Percentiles rank a stretch among this genome's conserved stretches.
These are phyloP conservation scores for Aspergillus avenaceus DNA, from an alignment of 495 filamentous ascomycete genomes.

Conservation along the genomic window DNA sequence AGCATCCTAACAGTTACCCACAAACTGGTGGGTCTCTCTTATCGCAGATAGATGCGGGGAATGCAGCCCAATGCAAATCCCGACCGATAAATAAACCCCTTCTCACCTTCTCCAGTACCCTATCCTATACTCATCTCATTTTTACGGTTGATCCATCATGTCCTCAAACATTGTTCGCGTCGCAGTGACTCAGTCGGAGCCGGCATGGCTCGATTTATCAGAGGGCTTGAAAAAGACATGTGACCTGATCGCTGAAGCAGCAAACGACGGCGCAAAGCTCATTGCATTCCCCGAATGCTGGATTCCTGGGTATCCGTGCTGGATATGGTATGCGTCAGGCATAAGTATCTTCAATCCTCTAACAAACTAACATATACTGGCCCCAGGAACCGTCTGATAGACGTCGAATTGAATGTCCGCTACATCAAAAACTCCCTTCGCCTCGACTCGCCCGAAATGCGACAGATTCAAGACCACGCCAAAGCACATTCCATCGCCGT, in stretches of 20 bases:
- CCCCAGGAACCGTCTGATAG: slow-evolving; percentile 40
- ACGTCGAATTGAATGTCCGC: slow-evolving; percentile 33
- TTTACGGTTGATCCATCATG: no score
- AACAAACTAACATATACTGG: neutral
- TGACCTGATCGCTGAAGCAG: slow-evolving; percentile 49
- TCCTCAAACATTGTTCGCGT: slow-evolving; percentile 26
- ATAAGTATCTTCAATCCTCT: neutral
- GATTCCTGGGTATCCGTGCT: slow-evolving; percentile 53
- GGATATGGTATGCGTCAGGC: slow-evolving; percentile 49
- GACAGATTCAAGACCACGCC: slow-evolving; percentile 36
- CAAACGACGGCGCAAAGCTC: slow-evolving; percentile 43
- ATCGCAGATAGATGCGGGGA: no score
- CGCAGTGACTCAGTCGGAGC: slow-evolving; percentile 50
- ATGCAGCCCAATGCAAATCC: no score
- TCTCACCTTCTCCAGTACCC: no score
- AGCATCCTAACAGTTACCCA: no score
- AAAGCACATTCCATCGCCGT: slow-evolving; percentile 43
- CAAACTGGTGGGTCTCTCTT: no score
- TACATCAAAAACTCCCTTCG: slow-evolving; percentile 52
- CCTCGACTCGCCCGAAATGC: slow-evolving; percentile 44
- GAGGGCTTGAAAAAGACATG: slow-evolving; percentile 47
- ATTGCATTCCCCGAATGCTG: slow-evolving; percentile 54
- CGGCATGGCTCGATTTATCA: slow-evolving; percentile 50
- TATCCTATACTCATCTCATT: no score
- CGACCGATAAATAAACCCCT: no score